Conservation (phyloP, 106 monocot genomes). For the Dendrobium chrysotoxum region DNA sequence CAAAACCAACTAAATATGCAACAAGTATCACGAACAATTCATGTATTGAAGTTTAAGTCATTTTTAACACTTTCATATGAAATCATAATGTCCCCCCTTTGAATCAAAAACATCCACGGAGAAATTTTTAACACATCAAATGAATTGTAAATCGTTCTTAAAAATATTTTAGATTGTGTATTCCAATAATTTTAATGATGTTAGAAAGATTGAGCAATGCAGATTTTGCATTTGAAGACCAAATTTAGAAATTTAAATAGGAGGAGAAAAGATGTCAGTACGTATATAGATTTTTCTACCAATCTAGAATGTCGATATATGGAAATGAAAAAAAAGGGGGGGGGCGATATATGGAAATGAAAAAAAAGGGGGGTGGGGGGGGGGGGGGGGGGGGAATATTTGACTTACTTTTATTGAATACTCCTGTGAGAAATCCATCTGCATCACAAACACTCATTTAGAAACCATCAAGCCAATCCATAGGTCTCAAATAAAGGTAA, state of each 20-base stretch:
- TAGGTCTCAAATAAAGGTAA: background rate
- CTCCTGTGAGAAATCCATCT: constrained; percentile 70
- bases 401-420: constrained; percentile 70
- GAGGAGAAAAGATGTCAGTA: background rate
- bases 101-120: background rate
- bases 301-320: background rate
- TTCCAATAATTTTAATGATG: background rate
- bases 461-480: background rate
- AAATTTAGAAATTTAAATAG: background rate
- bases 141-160: background rate
- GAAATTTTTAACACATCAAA: background rate
- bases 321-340: background rate
- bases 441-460: constrained; percentile 15
- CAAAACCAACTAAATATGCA: background rate
- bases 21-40: background rate
- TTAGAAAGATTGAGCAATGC: too few relatives aligned
- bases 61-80: background rate
- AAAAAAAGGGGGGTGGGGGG: background rate
- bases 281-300: background rate
- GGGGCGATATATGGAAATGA: background rate
- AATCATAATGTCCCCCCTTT: background rate
- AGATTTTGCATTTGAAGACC: too few relatives aligned
- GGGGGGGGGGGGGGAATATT: background rate
- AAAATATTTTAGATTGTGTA: background rate
- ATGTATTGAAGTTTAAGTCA: background rate